Evolutionary conservation across 2,329 filamentous ascomycete genomes (phyloP), one percentile per base, ranked within the genome.

Genomic region (Myriosclerotinia scirpicola): DNA sequence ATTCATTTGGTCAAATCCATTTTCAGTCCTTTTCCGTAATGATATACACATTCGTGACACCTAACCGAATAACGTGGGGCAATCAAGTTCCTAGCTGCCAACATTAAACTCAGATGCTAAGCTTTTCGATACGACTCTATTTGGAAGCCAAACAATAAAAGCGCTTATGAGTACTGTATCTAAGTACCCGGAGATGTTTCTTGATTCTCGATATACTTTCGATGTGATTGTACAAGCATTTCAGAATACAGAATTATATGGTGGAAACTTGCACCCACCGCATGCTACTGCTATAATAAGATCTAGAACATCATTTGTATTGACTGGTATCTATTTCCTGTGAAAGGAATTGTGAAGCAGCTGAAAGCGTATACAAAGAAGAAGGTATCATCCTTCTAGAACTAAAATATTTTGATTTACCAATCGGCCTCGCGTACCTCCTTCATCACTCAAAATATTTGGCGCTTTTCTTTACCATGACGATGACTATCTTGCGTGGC

Each of bases 61-160:
- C 40, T 44, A 44, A 44, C 9, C 14, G 40, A 30, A 56, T 30
- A 12, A 3, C 40, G 30, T 34, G 52, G 52, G 26, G 15, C 52
- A 54, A 34, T 34, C 30, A 11, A 36, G 14, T 59, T 17, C 26
- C 11, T n/a, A 12, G 15, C 55, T 58, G 55, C 15, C 5, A 59
- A 36, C 42, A 59, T 46, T 48, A 22, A 59, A 46, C 42, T 36
- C 56, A 34, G 26, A 48, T 22, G 42, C 56, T 59, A 59, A 48
- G 56, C 56, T 44, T 59, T 48, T 34, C 26, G 11, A 59, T 22
- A 34, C 56, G 15, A 15, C 56, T 46, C 20, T n/a, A 48, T 59
- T 48, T 22, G 26, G 20, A 30, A 46, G 55, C 26, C n/a, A 60
- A 48, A 36, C 30, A 30, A 48, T 50, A 44, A 48, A 48, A 15